Percentiles rank a stretch among this genome's conserved stretches.
phyloP scores from a whole-genome alignment of 768 basidiomycete species.

The Clathrus columnatus region DNA sequence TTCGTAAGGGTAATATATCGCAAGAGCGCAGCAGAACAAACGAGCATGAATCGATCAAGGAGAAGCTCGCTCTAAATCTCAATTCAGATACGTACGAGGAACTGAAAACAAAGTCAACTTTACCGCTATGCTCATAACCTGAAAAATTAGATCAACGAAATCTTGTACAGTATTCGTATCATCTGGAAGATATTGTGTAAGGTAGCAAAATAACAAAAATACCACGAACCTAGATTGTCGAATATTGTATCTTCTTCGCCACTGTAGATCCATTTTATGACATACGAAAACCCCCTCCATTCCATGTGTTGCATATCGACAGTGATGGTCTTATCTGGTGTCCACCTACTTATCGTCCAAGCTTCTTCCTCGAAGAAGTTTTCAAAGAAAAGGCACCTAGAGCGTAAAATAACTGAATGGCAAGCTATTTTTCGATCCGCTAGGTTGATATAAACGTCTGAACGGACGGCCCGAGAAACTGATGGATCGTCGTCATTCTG shows the following conservation, averaged over 20 bases:
- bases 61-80: constrained; percentile 69
- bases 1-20: constrained; percentile 63
- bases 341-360: constrained; percentile 66
- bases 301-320: constrained; percentile 64
- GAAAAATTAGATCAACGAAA: constrained; percentile 78
- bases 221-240: constrained; percentile 53
- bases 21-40: constrained; percentile 75
- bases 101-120: constrained; percentile 15
- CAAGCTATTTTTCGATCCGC: constrained; percentile 55
- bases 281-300: constrained; percentile 68
- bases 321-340: constrained; percentile 40
- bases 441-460: constrained; percentile 68
- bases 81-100: neutral
- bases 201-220: neutral
- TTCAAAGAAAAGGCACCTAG: constrained; percentile 76
- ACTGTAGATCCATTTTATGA: constrained; percentile 69
- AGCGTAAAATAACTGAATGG: constrained; percentile 71
- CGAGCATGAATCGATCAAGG: constrained; percentile 71
- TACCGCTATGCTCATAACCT: constrained; percentile 79
- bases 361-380: constrained; percentile 74
- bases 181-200: constrained; percentile 31
- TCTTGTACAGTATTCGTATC: constrained; percentile 60
- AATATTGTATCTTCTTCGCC: constrained; percentile 65
- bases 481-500: neutral
- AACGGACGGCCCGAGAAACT: constrained; percentile 11